Percentiles rank a stretch among this genome's conserved stretches.
Evolutionary conservation across 176 grass and related monocot species (phyloP).

Genomic region (Melocanna baccifera): DNA sequence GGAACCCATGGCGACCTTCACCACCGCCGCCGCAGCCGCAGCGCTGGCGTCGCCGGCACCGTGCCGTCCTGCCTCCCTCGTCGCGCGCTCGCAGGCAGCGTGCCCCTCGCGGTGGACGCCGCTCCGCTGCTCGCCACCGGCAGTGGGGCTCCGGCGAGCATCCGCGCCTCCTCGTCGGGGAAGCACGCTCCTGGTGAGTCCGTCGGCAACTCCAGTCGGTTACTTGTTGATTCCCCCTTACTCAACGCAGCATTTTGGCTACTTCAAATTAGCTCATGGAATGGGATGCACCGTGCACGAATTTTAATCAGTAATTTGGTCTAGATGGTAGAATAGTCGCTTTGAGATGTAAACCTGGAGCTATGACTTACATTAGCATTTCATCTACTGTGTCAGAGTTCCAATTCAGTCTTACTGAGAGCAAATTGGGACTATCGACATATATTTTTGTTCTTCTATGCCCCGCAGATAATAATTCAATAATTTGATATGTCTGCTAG

Average conservation of each 20-base stretch:
- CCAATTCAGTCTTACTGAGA: background rate
- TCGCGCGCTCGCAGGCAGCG: background rate
- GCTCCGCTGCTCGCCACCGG: slow-evolving; percentile 14
- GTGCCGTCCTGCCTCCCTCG: background rate
- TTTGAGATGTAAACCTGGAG: background rate
- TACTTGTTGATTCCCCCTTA: background rate
- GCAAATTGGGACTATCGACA: background rate
- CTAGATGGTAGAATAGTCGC: background rate
- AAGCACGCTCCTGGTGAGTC: slow-evolving; percentile 21
- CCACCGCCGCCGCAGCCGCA: background rate
- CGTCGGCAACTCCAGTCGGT: background rate
- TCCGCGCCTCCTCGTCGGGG: background rate
- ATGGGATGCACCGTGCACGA: background rate
- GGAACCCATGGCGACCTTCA: slow-evolving; percentile 37
- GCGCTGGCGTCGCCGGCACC: slow-evolving; percentile 17
- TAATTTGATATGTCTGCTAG: background rate
- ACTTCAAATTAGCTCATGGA: background rate
- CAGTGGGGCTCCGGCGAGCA: slow-evolving; percentile 11
- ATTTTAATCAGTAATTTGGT: background rate
- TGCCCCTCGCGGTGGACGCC: slow-evolving; percentile 6
- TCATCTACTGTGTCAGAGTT: background rate
- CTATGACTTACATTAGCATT: background rate
- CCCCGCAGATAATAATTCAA: background rate
- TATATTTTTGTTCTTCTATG: background rate
- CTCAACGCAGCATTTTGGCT: background rate